Conservation (phyloP, 208 protist species). For the Vickermania spadyakhi region DNA sequence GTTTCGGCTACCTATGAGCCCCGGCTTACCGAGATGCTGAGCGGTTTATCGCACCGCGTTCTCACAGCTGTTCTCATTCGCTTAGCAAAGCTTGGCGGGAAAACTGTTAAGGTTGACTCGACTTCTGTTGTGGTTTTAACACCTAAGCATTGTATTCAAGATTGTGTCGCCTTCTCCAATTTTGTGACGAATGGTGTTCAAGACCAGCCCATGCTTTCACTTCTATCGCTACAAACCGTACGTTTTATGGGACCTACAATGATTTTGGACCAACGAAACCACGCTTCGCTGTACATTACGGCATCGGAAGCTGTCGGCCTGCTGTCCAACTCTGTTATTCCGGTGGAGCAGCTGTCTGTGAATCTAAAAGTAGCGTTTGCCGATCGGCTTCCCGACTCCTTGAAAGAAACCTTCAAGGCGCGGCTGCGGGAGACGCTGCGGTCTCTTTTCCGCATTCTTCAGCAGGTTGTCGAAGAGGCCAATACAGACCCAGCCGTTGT, state of each 20-base stretch:
- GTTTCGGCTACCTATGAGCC: constrained; percentile 76
- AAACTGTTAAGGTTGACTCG: constrained; percentile 68
- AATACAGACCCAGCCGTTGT: constrained; percentile 45
- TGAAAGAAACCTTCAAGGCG: constrained; percentile 17
- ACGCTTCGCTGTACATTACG: constrained; percentile 44
- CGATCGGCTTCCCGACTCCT: constrained; percentile 32
- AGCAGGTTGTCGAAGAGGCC: constrained; percentile 27
- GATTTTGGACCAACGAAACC: constrained; percentile 59
- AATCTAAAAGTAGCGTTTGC: constrained; percentile 38
- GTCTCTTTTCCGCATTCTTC: neutral
- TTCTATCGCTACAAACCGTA: constrained; percentile 62
- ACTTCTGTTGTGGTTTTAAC: constrained; percentile 71
- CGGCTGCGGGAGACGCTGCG: neutral
- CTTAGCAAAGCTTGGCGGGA: constrained; percentile 76
- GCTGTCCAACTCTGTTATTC: constrained; percentile 9
- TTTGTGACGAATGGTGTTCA: constrained; percentile 70
- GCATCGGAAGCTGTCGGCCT: constrained; percentile 20
- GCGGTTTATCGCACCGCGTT: constrained; percentile 61
- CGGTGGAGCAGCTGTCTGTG: constrained; percentile 16
- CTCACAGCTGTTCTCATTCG: constrained; percentile 72
- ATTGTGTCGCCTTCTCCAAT: constrained; percentile 64
- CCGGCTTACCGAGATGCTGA: constrained; percentile 66
- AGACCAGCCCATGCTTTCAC: constrained; percentile 85
- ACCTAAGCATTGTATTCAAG: constrained; percentile 63
- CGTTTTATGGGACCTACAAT: constrained; percentile 76